These are phyloP conservation scores for Calonectria pseudoreteaudii DNA, from an alignment of 2,329 filamentous ascomycete species.

Conservation along the genomic window DNA sequence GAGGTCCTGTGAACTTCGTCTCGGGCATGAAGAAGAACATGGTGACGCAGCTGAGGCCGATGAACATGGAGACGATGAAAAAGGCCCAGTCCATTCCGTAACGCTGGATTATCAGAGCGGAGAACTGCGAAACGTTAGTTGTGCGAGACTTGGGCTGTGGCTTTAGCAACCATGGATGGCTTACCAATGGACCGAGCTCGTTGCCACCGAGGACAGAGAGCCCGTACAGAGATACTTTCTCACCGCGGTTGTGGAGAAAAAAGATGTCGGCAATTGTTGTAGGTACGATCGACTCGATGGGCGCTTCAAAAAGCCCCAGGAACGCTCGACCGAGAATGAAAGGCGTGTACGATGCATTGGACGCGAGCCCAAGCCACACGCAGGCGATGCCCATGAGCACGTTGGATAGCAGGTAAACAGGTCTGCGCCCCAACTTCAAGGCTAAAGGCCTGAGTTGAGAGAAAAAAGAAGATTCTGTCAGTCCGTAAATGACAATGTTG, in stretches of 20 bases:
- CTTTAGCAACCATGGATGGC: background rate
- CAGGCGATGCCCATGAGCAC: slow-evolving; percentile 20
- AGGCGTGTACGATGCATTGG: slow-evolving; percentile 5
- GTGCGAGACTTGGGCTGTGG: background rate
- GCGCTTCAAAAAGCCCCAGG: slow-evolving; percentile 12
- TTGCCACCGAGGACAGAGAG: slow-evolving; percentile 18
- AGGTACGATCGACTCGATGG: slow-evolving; percentile 20
- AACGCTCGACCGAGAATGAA: slow-evolving; percentile 20
- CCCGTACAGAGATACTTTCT: slow-evolving; percentile 20
- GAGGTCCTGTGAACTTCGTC: slow-evolving; percentile 13
- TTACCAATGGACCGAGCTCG: slow-evolving; percentile 21
- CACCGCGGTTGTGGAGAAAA: slow-evolving; percentile 18
- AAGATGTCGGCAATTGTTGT: slow-evolving; percentile 20
- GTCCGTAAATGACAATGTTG: background rate
- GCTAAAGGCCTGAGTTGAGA: background rate
- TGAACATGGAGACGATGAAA: slow-evolving; percentile 19
- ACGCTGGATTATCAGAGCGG: slow-evolving; percentile 17
- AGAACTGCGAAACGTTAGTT: background rate
- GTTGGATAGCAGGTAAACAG: slow-evolving; percentile 15
- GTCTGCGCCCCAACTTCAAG: slow-evolving; percentile 16
- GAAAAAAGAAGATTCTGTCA: background rate
- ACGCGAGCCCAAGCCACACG: slow-evolving; percentile 20
- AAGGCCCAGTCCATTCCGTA: slow-evolving; percentile 19
- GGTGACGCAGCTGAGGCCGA: slow-evolving; percentile 15
- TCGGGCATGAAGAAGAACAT: slow-evolving; percentile 26